These are phyloP conservation scores for Ailanthus altissimus DNA, from an alignment of 345 rosid genomes.

Conservation along the genomic window DNA sequence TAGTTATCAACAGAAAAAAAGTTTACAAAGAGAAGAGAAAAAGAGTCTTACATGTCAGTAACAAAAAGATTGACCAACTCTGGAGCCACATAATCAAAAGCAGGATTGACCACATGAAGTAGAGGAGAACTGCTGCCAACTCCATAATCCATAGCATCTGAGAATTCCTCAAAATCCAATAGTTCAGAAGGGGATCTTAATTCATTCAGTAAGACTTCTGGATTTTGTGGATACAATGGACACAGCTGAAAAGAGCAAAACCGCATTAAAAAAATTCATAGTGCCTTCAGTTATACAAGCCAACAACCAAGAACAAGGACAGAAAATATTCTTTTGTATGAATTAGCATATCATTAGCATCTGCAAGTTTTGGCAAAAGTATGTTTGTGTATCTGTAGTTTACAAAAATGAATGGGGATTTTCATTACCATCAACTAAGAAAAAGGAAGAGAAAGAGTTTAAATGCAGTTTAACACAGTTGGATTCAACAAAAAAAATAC, in stretches of 20 bases:
- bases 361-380: not conserved
- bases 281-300: not conserved
- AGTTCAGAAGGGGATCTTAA: conserved; percentile 47
- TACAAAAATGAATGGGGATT: too few relatives aligned
- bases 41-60: conserved; percentile 42
- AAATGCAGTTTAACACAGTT: not conserved
- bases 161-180: conserved; percentile 48
- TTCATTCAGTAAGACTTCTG: conserved; percentile 39
- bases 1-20: not conserved
- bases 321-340: not conserved
- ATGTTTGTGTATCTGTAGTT: not conserved
- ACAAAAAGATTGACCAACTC: conserved; percentile 46
- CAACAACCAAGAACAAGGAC: not conserved
- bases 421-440: not conserved
- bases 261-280: not conserved
- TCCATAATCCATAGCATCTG: conserved; percentile 44
- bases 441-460: not conserved
- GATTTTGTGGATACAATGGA: conserved; percentile 41
- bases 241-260: conserved; percentile 28
- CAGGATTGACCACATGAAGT: conserved; percentile 45
- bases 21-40: not conserved
- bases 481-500: not conserved
- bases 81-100: conserved; percentile 47
- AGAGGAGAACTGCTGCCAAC: conserved; percentile 34
- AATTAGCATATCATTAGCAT: not conserved